Evolutionary conservation across 192 early-diverging fungal genomes (phyloP).

Genomic region (Coemansia sp.): DNA sequence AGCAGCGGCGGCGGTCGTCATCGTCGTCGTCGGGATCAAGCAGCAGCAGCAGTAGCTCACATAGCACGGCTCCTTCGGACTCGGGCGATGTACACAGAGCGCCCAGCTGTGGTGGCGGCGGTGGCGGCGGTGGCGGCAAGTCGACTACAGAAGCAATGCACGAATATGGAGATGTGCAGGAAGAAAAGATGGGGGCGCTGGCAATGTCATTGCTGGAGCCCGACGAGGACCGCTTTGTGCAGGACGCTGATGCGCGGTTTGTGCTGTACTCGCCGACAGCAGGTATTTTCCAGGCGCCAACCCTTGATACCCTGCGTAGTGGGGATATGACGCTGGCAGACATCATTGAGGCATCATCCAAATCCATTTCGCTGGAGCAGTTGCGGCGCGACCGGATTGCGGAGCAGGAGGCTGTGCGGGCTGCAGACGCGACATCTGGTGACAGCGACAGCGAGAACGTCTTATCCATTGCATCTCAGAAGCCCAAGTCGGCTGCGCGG

Average conservation of each 20-base stretch:
- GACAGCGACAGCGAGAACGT: constrained; percentile 2
- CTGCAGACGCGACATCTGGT: background rate
- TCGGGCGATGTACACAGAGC: no score
- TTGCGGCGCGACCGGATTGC: constrained; percentile 13
- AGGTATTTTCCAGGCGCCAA: constrained; percentile 27
- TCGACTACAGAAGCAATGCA: no score
- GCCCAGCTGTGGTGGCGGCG: no score
- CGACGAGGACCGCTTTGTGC: constrained; percentile 3
- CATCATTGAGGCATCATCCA: constrained; percentile 33
- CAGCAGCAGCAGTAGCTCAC: no score
- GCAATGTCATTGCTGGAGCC: constrained; percentile 18
- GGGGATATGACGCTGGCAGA: constrained; percentile 31
- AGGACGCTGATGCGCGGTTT: constrained; percentile 13
- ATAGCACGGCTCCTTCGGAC: no score
- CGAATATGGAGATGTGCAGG: no score
- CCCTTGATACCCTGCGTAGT: constrained; percentile 27
- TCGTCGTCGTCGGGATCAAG: no score
- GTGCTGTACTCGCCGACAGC: constrained; percentile 39
- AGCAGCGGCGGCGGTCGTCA: background rate
- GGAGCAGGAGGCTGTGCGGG: constrained; percentile 1
- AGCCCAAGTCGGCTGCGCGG: background rate
- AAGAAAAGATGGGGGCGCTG: constrained; percentile 13
- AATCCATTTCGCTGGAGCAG: constrained; percentile 18
- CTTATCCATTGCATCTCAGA: background rate
- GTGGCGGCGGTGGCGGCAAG: no score